phyloP scores from a whole-genome alignment of 139 green algal species.

The Edaphochlamys debaryana region DNA sequence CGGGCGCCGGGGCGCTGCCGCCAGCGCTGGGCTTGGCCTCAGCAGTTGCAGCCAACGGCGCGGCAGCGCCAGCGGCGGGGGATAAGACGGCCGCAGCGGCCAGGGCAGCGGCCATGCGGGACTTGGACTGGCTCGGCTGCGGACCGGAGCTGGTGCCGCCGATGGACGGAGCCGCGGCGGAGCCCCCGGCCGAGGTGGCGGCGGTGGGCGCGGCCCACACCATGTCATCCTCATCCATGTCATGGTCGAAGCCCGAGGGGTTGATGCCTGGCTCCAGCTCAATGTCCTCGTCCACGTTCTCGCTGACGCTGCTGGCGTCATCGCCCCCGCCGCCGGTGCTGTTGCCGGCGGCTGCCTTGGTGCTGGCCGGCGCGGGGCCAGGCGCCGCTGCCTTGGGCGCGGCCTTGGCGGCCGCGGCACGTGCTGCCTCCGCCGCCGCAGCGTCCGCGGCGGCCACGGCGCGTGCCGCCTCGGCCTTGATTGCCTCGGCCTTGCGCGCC shows the following conservation, averaged over 20 bases:
- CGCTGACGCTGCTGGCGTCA: background rate
- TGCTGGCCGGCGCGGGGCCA: no score
- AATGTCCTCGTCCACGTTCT: conserved; percentile 28
- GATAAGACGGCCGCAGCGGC: no score
- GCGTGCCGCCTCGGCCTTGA: background rate
- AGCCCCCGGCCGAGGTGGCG: background rate
- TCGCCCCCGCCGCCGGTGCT: background rate
- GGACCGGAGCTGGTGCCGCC: background rate
- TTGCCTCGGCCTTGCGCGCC: no score
- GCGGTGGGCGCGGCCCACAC: background rate
- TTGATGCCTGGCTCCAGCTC: conserved; percentile 20
- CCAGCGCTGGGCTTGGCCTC: background rate
- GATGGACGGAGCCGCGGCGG: background rate
- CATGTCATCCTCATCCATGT: conserved; percentile 15
- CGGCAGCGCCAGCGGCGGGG: no score
- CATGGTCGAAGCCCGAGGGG: conserved; percentile 18
- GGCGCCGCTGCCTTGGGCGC: background rate
- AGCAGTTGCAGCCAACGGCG: no score
- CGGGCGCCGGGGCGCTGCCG: background rate
- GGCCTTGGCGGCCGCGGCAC: background rate
- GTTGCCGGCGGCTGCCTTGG: background rate
- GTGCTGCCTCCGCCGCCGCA: background rate
- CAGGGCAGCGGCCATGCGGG: no score
- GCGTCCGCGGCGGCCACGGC: background rate
- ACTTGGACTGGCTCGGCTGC: background rate